These are phyloP conservation scores for Psidium friedrichsthalianum DNA, from an alignment of 345 rosid genomes.

Conservation along the genomic window DNA sequence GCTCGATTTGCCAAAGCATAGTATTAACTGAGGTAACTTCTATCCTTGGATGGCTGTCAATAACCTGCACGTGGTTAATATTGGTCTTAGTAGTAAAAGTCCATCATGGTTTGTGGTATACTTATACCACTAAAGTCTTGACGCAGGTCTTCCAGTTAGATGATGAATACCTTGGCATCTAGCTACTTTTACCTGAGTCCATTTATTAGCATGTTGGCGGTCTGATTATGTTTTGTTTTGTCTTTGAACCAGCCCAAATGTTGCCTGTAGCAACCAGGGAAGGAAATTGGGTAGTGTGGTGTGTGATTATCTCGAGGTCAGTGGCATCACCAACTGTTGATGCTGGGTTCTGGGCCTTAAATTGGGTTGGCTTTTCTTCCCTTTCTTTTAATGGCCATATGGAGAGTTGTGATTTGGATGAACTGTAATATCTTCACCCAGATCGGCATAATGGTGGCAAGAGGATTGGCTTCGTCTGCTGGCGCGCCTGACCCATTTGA, in stretches of 20 bases:
- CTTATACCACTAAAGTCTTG: background rate
- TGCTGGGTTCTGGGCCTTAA: background rate
- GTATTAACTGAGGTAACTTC: constrained; percentile 1
- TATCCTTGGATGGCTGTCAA: background rate
- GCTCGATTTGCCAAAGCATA: constrained; percentile 66
- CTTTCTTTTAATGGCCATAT: background rate
- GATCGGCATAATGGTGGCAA: background rate
- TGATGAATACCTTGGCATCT: background rate
- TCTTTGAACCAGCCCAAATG: background rate
- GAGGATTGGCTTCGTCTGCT: background rate
- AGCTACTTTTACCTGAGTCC: background rate
- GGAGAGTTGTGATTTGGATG: background rate
- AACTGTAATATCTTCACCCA: background rate
- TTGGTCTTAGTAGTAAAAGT: background rate
- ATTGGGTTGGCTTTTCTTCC: background rate
- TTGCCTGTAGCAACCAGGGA: background rate
- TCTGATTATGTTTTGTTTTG: background rate
- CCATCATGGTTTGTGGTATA: background rate
- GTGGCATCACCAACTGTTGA: background rate
- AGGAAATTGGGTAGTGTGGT: background rate
- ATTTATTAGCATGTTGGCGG: background rate
- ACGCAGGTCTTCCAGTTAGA: background rate
- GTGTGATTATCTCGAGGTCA: background rate
- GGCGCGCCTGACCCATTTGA: background rate
- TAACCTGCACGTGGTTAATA: background rate